These are phyloP conservation scores for Ophiocytium majus DNA, from an alignment of 352 stramenopile species.

Conservation along the genomic window DNA sequence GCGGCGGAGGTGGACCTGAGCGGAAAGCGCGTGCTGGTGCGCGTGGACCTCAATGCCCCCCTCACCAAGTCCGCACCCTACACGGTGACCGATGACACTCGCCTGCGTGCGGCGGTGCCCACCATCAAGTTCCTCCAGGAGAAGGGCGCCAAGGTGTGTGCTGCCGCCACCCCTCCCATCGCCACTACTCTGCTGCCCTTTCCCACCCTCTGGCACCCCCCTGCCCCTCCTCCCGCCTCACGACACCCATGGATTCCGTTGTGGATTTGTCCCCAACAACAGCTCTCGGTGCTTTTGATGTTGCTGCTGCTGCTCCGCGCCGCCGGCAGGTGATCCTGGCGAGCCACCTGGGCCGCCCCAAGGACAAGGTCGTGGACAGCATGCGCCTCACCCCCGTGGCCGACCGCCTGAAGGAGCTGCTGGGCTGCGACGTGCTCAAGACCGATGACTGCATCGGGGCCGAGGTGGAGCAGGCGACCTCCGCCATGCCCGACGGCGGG, in stretches of 20 bases:
- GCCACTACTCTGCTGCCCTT: not conserved
- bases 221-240: too few species aligned
- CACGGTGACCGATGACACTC: constrained; percentile 87
- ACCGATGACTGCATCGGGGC: constrained; percentile 91
- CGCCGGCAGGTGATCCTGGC: constrained; percentile 36
- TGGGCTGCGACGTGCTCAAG: constrained; percentile 82
- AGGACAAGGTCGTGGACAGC: constrained; percentile 81
- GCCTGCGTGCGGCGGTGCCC: constrained; percentile 89
- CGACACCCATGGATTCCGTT: too few species aligned
- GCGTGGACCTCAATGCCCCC: constrained; percentile 54
- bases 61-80: constrained; percentile 41
- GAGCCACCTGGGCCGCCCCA: constrained; percentile 66
- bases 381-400: constrained; percentile 70
- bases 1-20: constrained; percentile 34
- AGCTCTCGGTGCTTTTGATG: not conserved
- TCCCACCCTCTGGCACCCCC: not conserved
- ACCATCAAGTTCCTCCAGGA: constrained; percentile 77
- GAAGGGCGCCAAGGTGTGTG: constrained; percentile 49
- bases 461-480: constrained; percentile 70
- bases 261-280: too few species aligned
- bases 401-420: constrained; percentile 69
- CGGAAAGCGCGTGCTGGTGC: constrained; percentile 51
- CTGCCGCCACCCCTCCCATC: not conserved
- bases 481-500: constrained; percentile 61
- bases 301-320: not conserved